Percentiles rank a stretch among this genome's conserved stretches.
These are phyloP conservation scores for Nicotiana benthamiana DNA, from an alignment of 257 asterid species.

Conservation along the genomic window DNA sequence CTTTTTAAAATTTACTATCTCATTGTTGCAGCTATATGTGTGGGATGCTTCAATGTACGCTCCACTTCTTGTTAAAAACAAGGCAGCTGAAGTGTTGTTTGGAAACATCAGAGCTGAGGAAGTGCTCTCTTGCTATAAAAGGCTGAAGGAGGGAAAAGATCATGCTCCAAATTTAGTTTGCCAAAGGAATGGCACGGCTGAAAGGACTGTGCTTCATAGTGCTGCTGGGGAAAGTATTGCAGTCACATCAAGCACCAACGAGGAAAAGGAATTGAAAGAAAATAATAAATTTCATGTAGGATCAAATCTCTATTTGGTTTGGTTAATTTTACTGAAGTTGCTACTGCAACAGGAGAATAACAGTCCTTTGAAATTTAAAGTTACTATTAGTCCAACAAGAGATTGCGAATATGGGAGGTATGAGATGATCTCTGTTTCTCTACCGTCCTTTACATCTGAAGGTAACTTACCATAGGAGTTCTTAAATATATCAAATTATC, in stretches of 20 bases:
- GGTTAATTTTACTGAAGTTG: slow-evolving; percentile 46
- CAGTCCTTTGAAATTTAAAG: slow-evolving; percentile 51
- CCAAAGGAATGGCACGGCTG: background rate
- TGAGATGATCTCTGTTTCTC: slow-evolving; percentile 45
- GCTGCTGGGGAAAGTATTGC: background rate
- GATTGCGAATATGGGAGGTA: slow-evolving; percentile 55
- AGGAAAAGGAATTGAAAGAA: background rate
- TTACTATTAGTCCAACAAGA: slow-evolving; percentile 29
- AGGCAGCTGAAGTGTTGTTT: slow-evolving; percentile 54
- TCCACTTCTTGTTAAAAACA: slow-evolving; percentile 47
- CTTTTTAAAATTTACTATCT: slow-evolving; percentile 3
- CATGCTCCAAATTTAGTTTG: background rate
- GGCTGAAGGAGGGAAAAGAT: slow-evolving; percentile 14
- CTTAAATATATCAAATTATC: background rate
- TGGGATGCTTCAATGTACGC: slow-evolving; percentile 54
- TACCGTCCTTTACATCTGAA: slow-evolving; percentile 25
- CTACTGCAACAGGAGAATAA: slow-evolving; percentile 41
- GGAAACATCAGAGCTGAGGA: slow-evolving; percentile 53
- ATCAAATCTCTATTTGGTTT: slow-evolving; percentile 35
- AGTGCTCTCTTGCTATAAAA: slow-evolving; percentile 37
- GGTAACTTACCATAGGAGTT: background rate
- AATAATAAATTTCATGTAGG: slow-evolving; percentile 2
- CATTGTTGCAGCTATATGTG: slow-evolving; percentile 44
- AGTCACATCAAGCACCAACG: background rate
- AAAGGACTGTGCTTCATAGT: background rate